Percentiles rank a stretch among this genome's conserved stretches.
These are phyloP conservation scores for Colletotrichum australisinense DNA, from an alignment of 2,329 filamentous ascomycete genomes.

Conservation along the genomic window DNA sequence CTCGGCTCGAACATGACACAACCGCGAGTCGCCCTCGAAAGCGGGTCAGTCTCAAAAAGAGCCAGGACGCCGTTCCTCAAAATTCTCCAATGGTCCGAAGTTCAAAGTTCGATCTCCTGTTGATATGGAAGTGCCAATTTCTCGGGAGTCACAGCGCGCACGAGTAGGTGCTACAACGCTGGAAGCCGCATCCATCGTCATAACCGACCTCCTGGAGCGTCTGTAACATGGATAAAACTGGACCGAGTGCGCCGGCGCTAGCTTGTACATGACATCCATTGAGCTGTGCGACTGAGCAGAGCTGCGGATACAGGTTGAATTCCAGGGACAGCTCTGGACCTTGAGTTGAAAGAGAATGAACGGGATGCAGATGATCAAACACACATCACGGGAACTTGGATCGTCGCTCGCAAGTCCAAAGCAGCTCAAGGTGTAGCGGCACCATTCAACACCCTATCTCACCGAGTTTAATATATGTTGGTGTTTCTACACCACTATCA, in stretches of 20 bases:
- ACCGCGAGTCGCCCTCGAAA: constrained; percentile 2
- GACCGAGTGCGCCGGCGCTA: not conserved
- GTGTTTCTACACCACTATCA: not conserved
- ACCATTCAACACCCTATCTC: not conserved
- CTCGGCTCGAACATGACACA: constrained; percentile 26
- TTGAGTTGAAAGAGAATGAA: not conserved
- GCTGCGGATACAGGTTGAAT: not conserved
- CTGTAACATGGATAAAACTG: constrained; percentile 10
- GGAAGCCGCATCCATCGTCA: not conserved
- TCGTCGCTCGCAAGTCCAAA: not conserved
- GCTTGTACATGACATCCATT: not conserved
- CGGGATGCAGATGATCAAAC: constrained; percentile 28
- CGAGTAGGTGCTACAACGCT: not conserved
- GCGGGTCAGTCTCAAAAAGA: not conserved
- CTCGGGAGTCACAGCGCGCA: not conserved
- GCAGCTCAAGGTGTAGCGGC: not conserved
- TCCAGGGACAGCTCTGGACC: constrained; percentile 18
- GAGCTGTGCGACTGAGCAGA: no score
- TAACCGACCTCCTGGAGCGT: not conserved
- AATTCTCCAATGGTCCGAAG: no score
- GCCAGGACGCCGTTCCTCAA: not conserved
- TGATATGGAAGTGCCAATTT: no score
- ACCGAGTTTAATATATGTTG: not conserved
- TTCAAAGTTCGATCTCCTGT: no score
- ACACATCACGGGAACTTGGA: constrained; percentile 1